Evolutionary conservation across 495 filamentous ascomycete genomes (phyloP), one percentile per base, ranked within the genome.

Genomic region (Lophium mytilinum): DNA sequence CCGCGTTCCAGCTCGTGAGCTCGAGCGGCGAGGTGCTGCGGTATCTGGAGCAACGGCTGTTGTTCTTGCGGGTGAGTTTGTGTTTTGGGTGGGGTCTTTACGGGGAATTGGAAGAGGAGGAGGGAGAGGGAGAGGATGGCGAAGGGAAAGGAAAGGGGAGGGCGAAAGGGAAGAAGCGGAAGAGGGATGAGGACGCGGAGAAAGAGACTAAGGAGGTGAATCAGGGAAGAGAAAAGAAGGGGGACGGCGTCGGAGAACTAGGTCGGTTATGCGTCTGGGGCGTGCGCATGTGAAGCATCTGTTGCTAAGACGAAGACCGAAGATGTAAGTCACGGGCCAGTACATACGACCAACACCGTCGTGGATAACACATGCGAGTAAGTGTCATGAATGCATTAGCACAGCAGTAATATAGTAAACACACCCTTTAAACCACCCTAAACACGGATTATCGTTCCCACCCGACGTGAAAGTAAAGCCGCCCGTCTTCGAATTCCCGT

Each of bases 21-120:
- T 39, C 62, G 12, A 37, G 37, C 21, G 4, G 45, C 19, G 65
- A 68, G n/a, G 66, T 67, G 21, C 63, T 80, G 10, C 67, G 69
- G 57, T 70, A 69, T 47, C 62, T 82, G 18, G 78, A 83, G 56
- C 71, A 77, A 50, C 60, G 73, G 19, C 39, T 83, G 56, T 56
- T 76, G 51, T 81, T 75, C 57, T 65, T 73, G 45, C 72, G 80
- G 12, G 54, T 80, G n/a, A 81, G 76, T 10, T 48, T 83, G 37
- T 69, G 76, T 9, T 80, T 83, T 63, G 79, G 78, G 1, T 83
- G 77, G 77, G 66, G 53, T 48, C 4, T 59, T 15, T 56, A 55
- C n/a, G 51, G 37, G 7, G 61, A 50, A n/a, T n/a, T 43, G 10
- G 57, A 42, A 6, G 52, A 58, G 15, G 62, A 67, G 50, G 66